These are phyloP conservation scores for Singerocomus rubriflavus DNA, from an alignment of 1,284 basidiomycete genomes.

Conservation along the genomic window DNA sequence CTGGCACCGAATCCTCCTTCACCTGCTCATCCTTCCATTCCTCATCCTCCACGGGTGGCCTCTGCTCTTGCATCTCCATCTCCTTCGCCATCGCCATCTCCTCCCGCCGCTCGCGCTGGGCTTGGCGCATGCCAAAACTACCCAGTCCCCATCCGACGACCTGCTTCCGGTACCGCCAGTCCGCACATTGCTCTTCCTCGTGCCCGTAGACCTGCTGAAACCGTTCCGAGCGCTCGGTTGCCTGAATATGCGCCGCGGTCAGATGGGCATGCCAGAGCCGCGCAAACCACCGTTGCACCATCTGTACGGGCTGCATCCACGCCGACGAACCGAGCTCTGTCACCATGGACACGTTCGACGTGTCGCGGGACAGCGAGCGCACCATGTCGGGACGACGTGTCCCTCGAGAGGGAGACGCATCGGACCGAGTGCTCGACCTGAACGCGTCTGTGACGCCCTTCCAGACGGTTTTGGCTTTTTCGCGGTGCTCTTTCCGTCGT, in stretches of 20 bases:
- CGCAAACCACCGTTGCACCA: slow-evolving; percentile 52
- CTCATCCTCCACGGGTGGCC: slow-evolving; percentile 12
- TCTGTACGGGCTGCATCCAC: slow-evolving; percentile 35
- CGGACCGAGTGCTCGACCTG: slow-evolving; percentile 7
- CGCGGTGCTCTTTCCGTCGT: slow-evolving; percentile 44
- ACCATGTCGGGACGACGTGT: neutral
- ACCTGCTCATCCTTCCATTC: slow-evolving; percentile 13
- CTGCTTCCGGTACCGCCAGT: slow-evolving; percentile 21
- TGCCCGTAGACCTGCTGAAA: slow-evolving; percentile 54
- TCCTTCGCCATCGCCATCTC: slow-evolving; percentile 17
- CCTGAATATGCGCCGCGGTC: slow-evolving; percentile 63
- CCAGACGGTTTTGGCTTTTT: slow-evolving; percentile 51
- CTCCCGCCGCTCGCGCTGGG: slow-evolving; percentile 25
- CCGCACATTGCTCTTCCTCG: slow-evolving; percentile 33
- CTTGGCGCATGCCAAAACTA: slow-evolving; percentile 56
- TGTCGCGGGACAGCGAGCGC: slow-evolving; percentile 11
- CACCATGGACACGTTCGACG: slow-evolving; percentile 2
- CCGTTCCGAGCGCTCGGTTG: slow-evolving; percentile 58
- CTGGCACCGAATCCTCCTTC: neutral
- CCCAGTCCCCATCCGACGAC: slow-evolving; percentile 69
- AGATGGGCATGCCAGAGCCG: slow-evolving; percentile 62
- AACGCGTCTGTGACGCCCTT: slow-evolving; percentile 51
- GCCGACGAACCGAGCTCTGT: neutral
- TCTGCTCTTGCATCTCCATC: slow-evolving; percentile 5
- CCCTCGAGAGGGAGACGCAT: neutral